A percentile compares a stretch with the other conserved stretches of the same genome.
These are phyloP conservation scores for Pseudogymnoascus sp. DNA, from an alignment of 2,329 filamentous ascomycete species.

Conservation along the genomic window DNA sequence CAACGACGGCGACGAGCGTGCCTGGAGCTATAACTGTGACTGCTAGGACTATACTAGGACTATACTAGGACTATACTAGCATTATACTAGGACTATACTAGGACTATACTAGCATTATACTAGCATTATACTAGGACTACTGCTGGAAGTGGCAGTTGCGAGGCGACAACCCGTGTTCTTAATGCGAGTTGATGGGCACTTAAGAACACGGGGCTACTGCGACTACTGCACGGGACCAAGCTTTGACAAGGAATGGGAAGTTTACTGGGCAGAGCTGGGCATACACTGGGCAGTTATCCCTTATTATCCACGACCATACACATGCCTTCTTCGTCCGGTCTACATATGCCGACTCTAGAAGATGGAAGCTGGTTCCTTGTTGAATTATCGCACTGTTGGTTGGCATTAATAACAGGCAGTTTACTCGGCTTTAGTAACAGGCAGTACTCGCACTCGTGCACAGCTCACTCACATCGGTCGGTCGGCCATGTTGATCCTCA, in stretches of 20 bases:
- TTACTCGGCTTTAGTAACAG: too few species aligned
- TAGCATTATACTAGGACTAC: neutral
- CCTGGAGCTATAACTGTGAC: neutral
- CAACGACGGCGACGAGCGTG: neutral
- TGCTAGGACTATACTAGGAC: neutral
- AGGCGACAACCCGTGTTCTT: neutral
- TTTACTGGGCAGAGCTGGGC: neutral
- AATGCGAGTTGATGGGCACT: too few species aligned
- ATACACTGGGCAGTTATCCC: neutral
- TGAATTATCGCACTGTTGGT: neutral
- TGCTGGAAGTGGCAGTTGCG: neutral
- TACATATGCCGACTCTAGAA: neutral
- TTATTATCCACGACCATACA: neutral
- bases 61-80: neutral
- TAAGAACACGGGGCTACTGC: neutral
- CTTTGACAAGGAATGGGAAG: neutral
- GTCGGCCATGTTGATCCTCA: neutral
- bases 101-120: neutral
- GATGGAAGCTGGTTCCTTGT: neutral
- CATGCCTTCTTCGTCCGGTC: neutral
- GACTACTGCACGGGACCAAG: neutral
- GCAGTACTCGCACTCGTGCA: neutral
- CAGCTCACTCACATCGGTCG: too few species aligned
- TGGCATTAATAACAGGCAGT: neutral
- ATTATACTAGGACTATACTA: neutral